Evolutionary conservation across 495 filamentous ascomycete species (phyloP).

Genomic region (Cladorrhinum samala): DNA sequence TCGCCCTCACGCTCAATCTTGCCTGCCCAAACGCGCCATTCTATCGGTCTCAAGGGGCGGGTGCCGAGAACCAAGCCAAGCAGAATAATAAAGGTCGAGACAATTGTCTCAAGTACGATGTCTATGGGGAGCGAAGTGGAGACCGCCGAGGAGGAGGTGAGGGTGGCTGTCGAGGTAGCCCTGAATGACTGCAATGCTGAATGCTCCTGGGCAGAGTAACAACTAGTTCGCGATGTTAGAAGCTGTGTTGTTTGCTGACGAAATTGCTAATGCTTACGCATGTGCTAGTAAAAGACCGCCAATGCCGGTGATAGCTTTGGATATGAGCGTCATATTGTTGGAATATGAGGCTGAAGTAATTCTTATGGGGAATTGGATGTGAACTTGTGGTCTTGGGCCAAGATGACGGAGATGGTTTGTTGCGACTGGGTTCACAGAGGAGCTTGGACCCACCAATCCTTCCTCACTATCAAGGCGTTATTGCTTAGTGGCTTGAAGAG

Average conservation of each 20-base stretch:
- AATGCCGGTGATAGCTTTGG: constrained; percentile 55
- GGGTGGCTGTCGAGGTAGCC: constrained; percentile 44
- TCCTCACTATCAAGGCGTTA: too few species aligned
- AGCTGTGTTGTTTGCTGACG: neutral
- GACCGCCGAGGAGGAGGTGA: constrained; percentile 28
- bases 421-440: too few species aligned
- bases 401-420: too few species aligned
- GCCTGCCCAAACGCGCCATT: constrained; percentile 78
- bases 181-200: constrained; percentile 58
- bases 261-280: constrained; percentile 49
- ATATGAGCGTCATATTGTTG: constrained; percentile 56
- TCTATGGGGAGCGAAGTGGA: constrained; percentile 59
- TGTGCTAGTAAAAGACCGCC: constrained; percentile 64
- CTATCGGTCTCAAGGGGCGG: constrained; percentile 65
- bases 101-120: constrained; percentile 67
- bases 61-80: constrained; percentile 65
- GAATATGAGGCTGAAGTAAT: neutral
- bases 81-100: constrained; percentile 63
- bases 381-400: neutral
- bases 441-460: too few species aligned
- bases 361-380: neutral
- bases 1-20: constrained; percentile 71
- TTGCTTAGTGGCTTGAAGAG: too few species aligned
- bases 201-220: constrained; percentile 83
- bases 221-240: constrained; percentile 40